A percentile compares a stretch with the other conserved stretches of the same genome.
Evolutionary conservation across 345 rosid species (phyloP).

Genomic region (Syzygium aromaticum): DNA sequence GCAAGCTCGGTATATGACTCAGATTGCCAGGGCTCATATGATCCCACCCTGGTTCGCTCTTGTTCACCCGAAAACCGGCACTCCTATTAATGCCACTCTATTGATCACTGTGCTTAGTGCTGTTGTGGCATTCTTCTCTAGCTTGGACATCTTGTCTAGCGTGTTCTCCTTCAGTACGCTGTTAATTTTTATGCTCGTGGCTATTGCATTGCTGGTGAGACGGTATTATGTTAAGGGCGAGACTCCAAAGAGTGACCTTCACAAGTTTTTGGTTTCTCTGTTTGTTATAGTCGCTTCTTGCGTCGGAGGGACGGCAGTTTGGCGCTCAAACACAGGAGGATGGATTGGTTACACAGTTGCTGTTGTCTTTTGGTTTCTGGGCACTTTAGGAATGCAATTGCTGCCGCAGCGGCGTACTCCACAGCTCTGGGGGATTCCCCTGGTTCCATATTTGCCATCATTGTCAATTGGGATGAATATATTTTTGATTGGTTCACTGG

Average conservation of each 20-base stretch:
- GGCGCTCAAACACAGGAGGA: constrained; percentile 35
- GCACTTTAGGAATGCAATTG: constrained; percentile 58
- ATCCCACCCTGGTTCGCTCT: constrained; percentile 90
- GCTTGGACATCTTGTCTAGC: constrained; percentile 70
- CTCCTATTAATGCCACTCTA: constrained; percentile 81
- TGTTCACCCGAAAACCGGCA: constrained; percentile 85
- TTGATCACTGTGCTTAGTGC: constrained; percentile 57
- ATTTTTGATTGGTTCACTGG: constrained; percentile 80
- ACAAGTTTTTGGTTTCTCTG: constrained; percentile 40
- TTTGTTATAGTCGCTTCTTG: constrained; percentile 48
- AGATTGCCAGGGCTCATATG: constrained; percentile 96
- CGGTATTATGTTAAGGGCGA: constrained; percentile 57
- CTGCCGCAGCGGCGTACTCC: constrained; percentile 53
- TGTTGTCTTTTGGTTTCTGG: constrained; percentile 44
- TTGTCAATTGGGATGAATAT: constrained; percentile 71
- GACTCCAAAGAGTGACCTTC: constrained; percentile 33
- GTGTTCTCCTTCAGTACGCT: constrained; percentile 73
- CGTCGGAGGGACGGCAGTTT: constrained; percentile 36
- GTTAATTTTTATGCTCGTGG: constrained; percentile 82
- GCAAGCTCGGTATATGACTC: constrained; percentile 91
- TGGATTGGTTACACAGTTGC: constrained; percentile 53
- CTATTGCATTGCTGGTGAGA: constrained; percentile 75
- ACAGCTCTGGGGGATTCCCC: constrained; percentile 77
- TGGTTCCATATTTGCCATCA: constrained; percentile 92
- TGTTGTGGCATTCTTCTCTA: constrained; percentile 59